Evolutionary conservation across 768 basidiomycete genomes (phyloP), one percentile per base, ranked within the genome.

Genomic region (Leccinum barrowsii): DNA sequence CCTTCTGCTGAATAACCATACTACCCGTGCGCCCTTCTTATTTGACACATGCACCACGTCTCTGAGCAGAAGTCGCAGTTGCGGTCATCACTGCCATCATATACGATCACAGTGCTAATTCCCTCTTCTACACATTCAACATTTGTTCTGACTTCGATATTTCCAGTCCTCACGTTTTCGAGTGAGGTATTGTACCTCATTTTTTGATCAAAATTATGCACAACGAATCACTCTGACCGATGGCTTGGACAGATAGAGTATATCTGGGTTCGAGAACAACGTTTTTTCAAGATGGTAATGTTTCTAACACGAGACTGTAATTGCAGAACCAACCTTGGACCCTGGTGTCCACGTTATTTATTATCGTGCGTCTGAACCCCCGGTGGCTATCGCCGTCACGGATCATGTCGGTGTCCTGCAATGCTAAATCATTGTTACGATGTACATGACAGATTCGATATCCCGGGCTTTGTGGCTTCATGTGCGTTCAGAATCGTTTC

Each of bases 1-100:
- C 4, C 17, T n/a, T n/a, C 40, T 0, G 40, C 8, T 10, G n/a
- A 0, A 0, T 40, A 4, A n/a, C 1, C 4, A n/a, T n/a, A 1
- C 17, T n/a, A 10, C 3, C 4, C 7, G 7, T 42, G 40, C 17
- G 40, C 0, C 40, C n/a, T 42, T 42, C n/a, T n/a, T 42, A 10
- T n/a, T n/a, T n/a, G 8, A 4, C n/a, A n/a, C 2, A 5, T 10
- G 7, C 13, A 42, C 40, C n/a, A 21, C 21, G 21, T 21, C 21
- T 21, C 21, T 21, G 2, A 21, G 21, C 21, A 21, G 21, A 21
- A 21, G 8, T 42, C 4, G 4, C n/a, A 42, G 40, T 42, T 42
- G n/a, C 10, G 7, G 5, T 42, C 8, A 2, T n/a, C n/a, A 42
- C 40, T 8, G n/a, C n/a, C 17, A 4, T 42, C 4, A 4, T 42